Conservation (phyloP, 345 rosid genomes). For the Eucalyptus rudis region DNA sequence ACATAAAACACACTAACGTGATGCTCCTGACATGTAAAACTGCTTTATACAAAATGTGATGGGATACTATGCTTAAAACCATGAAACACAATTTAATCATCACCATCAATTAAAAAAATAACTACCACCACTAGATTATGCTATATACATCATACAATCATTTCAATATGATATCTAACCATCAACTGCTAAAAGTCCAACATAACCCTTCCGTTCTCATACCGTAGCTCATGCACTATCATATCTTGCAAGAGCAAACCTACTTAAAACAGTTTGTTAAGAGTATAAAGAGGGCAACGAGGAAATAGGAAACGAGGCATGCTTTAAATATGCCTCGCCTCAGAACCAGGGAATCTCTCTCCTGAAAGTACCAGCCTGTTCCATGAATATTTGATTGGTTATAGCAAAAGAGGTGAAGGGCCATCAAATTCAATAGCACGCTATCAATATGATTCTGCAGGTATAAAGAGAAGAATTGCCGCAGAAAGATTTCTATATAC, state of each 20-base stretch:
- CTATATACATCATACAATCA: background rate
- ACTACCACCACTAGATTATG: background rate
- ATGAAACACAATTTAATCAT: background rate
- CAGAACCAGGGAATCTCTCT: background rate
- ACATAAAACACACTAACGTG: background rate
- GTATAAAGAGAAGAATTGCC: background rate
- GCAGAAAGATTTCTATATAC: background rate
- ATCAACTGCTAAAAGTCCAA: background rate
- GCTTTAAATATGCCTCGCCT: background rate
- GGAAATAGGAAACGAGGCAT: background rate
- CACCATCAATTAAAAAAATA: background rate
- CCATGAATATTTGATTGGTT: background rate
- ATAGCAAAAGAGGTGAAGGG: background rate
- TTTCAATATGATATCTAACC: background rate
- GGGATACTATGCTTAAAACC: background rate
- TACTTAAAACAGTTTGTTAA: background rate
- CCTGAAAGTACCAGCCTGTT: background rate
- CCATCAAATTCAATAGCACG: background rate
- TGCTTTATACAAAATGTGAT: background rate
- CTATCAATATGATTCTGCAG: background rate
- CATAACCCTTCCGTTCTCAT: background rate
- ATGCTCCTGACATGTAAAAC: background rate
- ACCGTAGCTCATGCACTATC: background rate
- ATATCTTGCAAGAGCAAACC: background rate
- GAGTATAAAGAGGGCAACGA: background rate